These are phyloP conservation scores for Exophiala spinifera DNA, from an alignment of 2,329 filamentous ascomycete genomes.

Conservation along the genomic window DNA sequence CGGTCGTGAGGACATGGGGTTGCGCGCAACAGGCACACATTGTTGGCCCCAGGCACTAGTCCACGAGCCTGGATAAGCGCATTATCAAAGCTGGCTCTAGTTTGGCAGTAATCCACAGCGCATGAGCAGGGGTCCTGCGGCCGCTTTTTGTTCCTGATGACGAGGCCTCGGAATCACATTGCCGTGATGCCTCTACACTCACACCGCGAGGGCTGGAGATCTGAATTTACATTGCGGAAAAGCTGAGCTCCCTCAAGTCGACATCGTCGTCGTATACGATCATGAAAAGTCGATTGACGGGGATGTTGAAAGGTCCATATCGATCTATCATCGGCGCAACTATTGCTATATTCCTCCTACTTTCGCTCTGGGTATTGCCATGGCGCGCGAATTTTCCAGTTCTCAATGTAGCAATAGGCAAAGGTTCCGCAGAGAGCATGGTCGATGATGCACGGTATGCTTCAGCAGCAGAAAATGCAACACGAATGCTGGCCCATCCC, in stretches of 20 bases:
- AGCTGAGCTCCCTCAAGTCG: background rate
- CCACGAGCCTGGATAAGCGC: too few relatives aligned
- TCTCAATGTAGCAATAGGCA: background rate
- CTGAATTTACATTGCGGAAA: too few relatives aligned
- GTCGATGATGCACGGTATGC: conserved; percentile 1
- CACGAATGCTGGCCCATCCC: background rate
- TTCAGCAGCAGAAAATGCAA: background rate
- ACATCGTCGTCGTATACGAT: background rate
- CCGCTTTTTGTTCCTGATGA: too few relatives aligned
- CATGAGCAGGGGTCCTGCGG: too few relatives aligned
- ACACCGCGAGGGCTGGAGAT: too few relatives aligned
- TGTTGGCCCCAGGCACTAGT: too few relatives aligned
- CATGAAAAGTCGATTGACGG: background rate
- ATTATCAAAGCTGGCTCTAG: too few relatives aligned
- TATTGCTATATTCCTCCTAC: background rate
- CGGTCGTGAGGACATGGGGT: too few relatives aligned
- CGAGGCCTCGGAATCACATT: too few relatives aligned
- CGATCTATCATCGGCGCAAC: background rate
- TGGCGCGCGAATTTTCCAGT: background rate
- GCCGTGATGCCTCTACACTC: too few relatives aligned
- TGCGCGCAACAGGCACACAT: too few relatives aligned
- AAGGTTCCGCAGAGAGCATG: background rate
- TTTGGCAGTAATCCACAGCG: too few relatives aligned
- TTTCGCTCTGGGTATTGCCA: conserved; percentile 2
- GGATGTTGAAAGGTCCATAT: background rate